phyloP scores from a whole-genome alignment of 2,329 filamentous ascomycete species.

The Hymenoscyphus infarciens region DNA sequence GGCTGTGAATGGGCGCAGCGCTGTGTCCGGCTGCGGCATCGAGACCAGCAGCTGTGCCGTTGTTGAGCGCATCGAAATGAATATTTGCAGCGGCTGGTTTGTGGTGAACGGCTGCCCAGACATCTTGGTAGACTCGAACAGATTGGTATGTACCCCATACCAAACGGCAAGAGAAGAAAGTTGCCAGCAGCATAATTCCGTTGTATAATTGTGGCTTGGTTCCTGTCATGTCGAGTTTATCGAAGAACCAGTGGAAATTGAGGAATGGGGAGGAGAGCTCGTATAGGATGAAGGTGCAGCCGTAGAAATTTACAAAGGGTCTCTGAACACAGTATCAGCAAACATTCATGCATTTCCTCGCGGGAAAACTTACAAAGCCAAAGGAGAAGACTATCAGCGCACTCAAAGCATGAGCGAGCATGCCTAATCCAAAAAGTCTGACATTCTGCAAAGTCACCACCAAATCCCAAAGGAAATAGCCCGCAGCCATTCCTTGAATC shows the following conservation, averaged over 20 bases:
- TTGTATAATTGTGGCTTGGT: constrained; percentile 72
- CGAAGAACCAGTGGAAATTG: constrained; percentile 90
- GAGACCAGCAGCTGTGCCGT: constrained; percentile 36
- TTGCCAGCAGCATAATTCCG: constrained; percentile 66
- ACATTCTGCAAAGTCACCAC: constrained; percentile 65
- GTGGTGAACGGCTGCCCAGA: constrained; percentile 56
- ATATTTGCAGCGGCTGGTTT: constrained; percentile 36
- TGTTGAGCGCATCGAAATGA: constrained; percentile 35
- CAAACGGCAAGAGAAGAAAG: constrained; percentile 74
- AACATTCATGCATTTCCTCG: background rate
- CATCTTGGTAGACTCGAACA: constrained; percentile 64
- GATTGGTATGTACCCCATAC: constrained; percentile 76
- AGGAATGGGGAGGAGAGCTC: constrained; percentile 82
- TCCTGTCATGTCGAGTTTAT: constrained; percentile 79
- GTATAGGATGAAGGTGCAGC: constrained; percentile 77
- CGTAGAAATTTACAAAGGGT: constrained; percentile 83
- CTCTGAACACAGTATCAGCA: constrained; percentile 47
- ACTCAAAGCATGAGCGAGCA: constrained; percentile 72
- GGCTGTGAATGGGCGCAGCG: constrained; percentile 30
- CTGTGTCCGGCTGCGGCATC: constrained; percentile 34
- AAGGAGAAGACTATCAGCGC: constrained; percentile 72
- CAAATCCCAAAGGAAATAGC: constrained; percentile 84
- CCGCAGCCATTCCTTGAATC: constrained; percentile 71
- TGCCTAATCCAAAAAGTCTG: constrained; percentile 54
- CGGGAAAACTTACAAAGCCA: constrained; percentile 64